Evolutionary conservation across 2,329 filamentous ascomycete genomes (phyloP).

Genomic region (Fusarium ambrosium): DNA sequence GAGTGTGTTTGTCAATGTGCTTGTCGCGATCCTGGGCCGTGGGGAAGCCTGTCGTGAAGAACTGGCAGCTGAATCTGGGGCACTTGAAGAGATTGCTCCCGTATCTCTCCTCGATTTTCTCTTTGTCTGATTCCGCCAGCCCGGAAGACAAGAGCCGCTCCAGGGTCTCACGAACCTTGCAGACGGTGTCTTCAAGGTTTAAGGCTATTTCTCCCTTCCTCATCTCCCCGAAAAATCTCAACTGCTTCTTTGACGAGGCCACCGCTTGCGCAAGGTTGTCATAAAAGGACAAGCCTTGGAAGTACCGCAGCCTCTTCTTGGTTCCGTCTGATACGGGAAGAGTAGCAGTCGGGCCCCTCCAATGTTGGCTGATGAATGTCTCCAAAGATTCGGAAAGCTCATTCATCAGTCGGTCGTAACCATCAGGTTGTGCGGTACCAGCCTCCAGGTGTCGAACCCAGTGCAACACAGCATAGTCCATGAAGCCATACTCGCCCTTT

Average conservation of each 20-base stretch:
- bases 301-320: background rate
- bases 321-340: background rate
- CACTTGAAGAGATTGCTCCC: background rate
- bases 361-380: background rate
- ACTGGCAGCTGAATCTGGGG: background rate
- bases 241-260: background rate
- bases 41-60: background rate
- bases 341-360: background rate
- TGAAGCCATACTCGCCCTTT: background rate
- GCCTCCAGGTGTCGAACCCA: background rate
- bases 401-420: background rate
- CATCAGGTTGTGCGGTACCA: background rate
- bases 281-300: background rate
- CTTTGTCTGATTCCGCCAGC: background rate
- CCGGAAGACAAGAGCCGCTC: background rate
- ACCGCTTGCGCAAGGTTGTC: background rate
- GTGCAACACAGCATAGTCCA: background rate
- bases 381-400: background rate
- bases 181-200: background rate
- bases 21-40: background rate
- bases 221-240: background rate
- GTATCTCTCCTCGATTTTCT: background rate
- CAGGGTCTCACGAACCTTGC: background rate
- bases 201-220: background rate
- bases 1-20: background rate